Conservation (phyloP, 768 basidiomycete genomes). For the Russula sp. region DNA sequence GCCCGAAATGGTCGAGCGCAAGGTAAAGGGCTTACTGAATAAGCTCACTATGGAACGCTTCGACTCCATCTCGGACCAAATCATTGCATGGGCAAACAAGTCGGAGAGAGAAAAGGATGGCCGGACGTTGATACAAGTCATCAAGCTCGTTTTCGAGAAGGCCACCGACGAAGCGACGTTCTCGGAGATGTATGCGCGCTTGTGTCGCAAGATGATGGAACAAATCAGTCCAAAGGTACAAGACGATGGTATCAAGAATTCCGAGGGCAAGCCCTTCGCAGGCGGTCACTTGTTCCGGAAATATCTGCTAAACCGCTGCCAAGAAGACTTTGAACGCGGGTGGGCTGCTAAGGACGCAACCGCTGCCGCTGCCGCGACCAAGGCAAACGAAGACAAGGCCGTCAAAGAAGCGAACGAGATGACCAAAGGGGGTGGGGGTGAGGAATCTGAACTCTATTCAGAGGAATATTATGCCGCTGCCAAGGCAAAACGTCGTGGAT, state of each 20-base stretch:
- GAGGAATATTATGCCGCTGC: constrained; percentile 96
- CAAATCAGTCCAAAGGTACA: constrained; percentile 83
- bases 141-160: constrained; percentile 94
- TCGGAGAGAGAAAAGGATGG: constrained; percentile 91
- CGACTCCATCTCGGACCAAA: constrained; percentile 92
- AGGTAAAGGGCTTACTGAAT: constrained; percentile 89
- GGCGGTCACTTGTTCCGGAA: constrained; percentile 96
- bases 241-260: constrained; percentile 79
- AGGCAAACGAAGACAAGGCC: constrained; percentile 83
- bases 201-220: constrained; percentile 96
- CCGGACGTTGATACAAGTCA: constrained; percentile 92
- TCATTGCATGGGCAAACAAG: constrained; percentile 93
- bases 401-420: constrained; percentile 46
- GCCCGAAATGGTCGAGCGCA: constrained; percentile 86
- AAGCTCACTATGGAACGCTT: constrained; percentile 97
- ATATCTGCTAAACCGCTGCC: constrained; percentile 94
- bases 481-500: constrained; percentile 95
- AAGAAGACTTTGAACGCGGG: constrained; percentile 95
- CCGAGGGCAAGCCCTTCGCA: constrained; percentile 83
- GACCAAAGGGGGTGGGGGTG: constrained; percentile 36
- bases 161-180: constrained; percentile 94
- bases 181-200: constrained; percentile 96
- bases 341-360: constrained; percentile 89
- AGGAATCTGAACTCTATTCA: constrained; percentile 78
- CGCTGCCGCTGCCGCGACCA: constrained; percentile 79